phyloP scores from a whole-genome alignment of 1,284 basidiomycete species.

The Cutaneotrichosporon sp. region DNA sequence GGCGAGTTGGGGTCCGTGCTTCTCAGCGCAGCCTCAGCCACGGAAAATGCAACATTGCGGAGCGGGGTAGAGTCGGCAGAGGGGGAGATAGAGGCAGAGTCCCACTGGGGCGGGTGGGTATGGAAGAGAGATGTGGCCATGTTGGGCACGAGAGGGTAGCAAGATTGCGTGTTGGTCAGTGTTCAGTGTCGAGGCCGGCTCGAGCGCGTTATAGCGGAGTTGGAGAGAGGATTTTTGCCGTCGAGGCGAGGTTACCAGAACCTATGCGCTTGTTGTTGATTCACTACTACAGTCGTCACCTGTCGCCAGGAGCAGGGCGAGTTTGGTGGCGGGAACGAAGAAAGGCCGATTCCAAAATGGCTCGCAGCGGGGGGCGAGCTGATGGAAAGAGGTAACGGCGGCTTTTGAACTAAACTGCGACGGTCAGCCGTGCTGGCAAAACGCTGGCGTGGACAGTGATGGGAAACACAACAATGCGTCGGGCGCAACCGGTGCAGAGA shows the following conservation, averaged over 20 bases:
- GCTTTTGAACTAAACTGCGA: too few species aligned
- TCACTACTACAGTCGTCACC: neutral
- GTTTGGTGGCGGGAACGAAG: neutral
- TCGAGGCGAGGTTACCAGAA: slow-evolving; percentile 21
- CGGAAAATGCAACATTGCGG: slow-evolving; percentile 32
- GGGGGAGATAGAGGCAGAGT: neutral
- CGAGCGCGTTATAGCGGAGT: neutral
- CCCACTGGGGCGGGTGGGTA: neutral
- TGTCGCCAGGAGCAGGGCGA: slow-evolving; percentile 7
- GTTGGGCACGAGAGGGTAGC: neutral
- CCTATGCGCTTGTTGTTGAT: slow-evolving; percentile 5
- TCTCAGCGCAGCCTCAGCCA: slow-evolving; percentile 41
- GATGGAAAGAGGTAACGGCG: too few species aligned
- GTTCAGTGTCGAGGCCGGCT: slow-evolving; percentile 10
- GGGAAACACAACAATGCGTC: too few species aligned
- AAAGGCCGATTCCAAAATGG: too few species aligned
- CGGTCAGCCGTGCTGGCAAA: too few species aligned
- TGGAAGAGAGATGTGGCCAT: slow-evolving; percentile 4
- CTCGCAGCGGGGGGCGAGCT: too few species aligned
- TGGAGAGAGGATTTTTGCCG: slow-evolving; percentile 3
- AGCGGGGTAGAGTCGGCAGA: neutral
- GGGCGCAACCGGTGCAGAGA: too few species aligned
- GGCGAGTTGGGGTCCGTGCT: slow-evolving; percentile 40
- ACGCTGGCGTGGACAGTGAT: too few species aligned
- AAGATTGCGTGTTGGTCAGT: neutral